Base-by-base conservation (phyloP, 495 filamentous ascomycete species). In the Podospora pseudoanserina region DNA sequence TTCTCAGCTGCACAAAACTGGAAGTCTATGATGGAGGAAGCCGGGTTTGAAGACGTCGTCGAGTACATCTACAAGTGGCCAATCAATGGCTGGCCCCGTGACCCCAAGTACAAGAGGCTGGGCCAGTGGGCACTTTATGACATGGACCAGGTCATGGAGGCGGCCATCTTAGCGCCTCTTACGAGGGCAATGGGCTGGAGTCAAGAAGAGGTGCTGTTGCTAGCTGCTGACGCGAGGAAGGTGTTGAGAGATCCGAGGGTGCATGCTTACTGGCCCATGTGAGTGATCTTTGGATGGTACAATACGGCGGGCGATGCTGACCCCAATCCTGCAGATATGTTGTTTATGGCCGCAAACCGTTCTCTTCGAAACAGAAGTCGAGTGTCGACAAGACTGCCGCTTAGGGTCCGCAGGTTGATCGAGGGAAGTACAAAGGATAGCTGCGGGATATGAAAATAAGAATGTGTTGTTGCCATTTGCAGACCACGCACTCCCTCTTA, bases 51-150 rank as follows among this genome's bases (percentile, higher is more conserved):
- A 4, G 82, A 87, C 63, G 80, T 87, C 19, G 68, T 63, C 5
- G 81, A 86, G 66, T 74, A 75, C 16, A 59, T 62, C 60, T 70
- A 69, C 67, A 72, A 70, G 26, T 73, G 71, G 71, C 84, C 85
- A 0, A 82, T 80, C 70, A 83, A 82, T 66, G 76, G 78, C 19
- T 87, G 85, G 85, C 77, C 85, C n/a, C 82, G 80, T 53, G 82
- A 85, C 67, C 74, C 76, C n/a, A 79, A 82, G 32, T 74, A 83
- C 62, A 87, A 86, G 71, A 79, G 80, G 49, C 71, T 86, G 28
- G 85, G 85, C 15, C 72, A 30, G 65, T 84, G 79, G 71, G 78
- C 81, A 53, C 79, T 82, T 28, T 18, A 20, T 28, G 58, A 65
- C 55, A 30, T 58, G 27, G 28, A 39, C 15, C 28, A 7, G n/a